Base-by-base conservation (phyloP, 2,329 filamentous ascomycete species). In the Exophiala spinifera region DNA sequence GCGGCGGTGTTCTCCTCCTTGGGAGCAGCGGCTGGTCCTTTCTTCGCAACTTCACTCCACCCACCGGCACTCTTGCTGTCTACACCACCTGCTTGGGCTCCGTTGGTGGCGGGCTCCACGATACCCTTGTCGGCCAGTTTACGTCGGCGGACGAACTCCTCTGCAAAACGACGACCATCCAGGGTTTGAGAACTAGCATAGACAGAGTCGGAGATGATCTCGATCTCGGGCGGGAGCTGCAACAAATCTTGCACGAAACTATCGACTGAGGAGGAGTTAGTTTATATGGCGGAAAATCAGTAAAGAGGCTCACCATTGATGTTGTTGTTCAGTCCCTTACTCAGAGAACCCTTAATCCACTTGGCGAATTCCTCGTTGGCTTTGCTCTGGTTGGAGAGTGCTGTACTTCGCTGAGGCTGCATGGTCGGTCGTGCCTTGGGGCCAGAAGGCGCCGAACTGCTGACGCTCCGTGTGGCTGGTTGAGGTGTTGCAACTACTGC, bases 1-100 rank as follows among this genome's bases (percentile, higher is more conserved):
- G 70, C 74, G 57, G 70, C 73, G 58, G 67, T 70, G 68, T 69
- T 69, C 63, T 74, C 70, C 45, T 76, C 70, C 28, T 80, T 79
- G 57, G 76, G 77, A 46, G 70, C 69, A 52, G 76, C 74, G 46
- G 65, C 67, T 46, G 74, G 76, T 20, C 88, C 87, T 79, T 96
- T 96, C 85, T 97, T 97, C 1, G 94, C 94, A 49, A 99, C 94
- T 74, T 97, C 94, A 64, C 81, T 96, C 94, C 94, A 99, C 17
- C 92, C 92, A 51, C 88, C 85, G 21, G 73, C 76, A 62, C 73
- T 76, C 61, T 75, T 73, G 20, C 66, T 71, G 46, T 77, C 75
- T 4, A 66, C 71, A 57, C 64, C 71, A 53, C 65, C 67, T 46
- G 66, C 67, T 65, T 70, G 49, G 66, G 79, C 67, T 59, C 66